Conservation (phyloP, 1,284 basidiomycete species). For the Cystobasidiaceae sp. region DNA sequence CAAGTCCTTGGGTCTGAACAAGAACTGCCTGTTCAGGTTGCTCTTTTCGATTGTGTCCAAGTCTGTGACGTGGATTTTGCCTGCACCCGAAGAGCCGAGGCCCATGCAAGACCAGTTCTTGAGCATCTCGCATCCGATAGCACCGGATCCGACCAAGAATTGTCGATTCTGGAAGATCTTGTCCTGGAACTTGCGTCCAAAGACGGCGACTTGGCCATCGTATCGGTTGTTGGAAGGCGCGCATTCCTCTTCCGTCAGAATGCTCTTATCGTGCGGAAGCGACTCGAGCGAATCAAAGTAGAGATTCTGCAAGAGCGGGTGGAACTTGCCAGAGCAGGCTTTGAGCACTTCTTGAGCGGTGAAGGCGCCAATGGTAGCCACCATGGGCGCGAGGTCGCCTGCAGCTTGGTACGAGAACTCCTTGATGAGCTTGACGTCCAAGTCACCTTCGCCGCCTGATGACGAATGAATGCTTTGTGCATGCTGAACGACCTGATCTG, state of each 20-base stretch:
- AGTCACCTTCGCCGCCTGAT: constrained; percentile 62
- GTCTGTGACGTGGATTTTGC: constrained; percentile 90
- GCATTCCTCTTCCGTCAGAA: constrained; percentile 79
- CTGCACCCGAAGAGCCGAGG: constrained; percentile 72
- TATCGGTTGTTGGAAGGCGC: constrained; percentile 79
- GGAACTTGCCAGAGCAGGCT: constrained; percentile 96
- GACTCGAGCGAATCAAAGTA: constrained; percentile 99
- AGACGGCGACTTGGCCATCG: constrained; percentile 92
- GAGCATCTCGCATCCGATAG: constrained; percentile 99
- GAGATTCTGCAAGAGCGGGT: constrained; percentile 89
- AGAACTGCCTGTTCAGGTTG: constrained; percentile 96
- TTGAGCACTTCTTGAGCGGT: constrained; percentile 98
- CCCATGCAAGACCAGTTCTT: constrained; percentile 99
- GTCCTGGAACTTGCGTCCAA: constrained; percentile 86
- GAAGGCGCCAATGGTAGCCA: constrained; percentile 93
- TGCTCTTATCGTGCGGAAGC: constrained; percentile 55
- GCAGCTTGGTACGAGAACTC: constrained; percentile 88
- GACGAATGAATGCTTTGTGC: constrained; percentile 64
- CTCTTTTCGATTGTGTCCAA: constrained; percentile 99
- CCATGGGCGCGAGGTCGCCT: constrained; percentile 87
- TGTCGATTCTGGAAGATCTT: constrained; percentile 87
- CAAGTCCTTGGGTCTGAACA: constrained; percentile 94
- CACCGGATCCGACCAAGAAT: constrained; percentile 96
- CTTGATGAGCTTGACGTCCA: constrained; percentile 70
- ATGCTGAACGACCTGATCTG: constrained; percentile 62